phyloP scores from a whole-genome alignment of 192 early-diverging fungal genomes.

The Entomortierella lignicola region DNA sequence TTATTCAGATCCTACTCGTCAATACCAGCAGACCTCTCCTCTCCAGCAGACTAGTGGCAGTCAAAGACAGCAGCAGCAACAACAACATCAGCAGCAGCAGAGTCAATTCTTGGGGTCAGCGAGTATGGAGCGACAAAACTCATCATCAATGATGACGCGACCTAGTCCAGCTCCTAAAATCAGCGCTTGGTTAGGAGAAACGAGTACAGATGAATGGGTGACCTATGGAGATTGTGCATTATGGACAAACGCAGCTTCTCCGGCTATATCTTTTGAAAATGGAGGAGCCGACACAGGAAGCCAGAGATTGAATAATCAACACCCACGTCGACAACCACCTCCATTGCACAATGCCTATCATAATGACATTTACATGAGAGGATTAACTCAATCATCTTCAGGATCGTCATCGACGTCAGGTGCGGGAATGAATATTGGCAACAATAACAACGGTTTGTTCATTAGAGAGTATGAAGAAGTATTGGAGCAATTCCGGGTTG shows the following conservation, averaged over 20 bases:
- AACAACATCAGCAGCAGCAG: background rate
- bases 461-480: slow-evolving; percentile 20
- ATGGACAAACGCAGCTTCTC: slow-evolving; percentile 28
- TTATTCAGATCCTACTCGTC: slow-evolving; percentile 16
- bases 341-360: slow-evolving; percentile 28
- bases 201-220: slow-evolving; percentile 43
- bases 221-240: slow-evolving; percentile 40
- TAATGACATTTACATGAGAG: slow-evolving; percentile 1
- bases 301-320: background rate
- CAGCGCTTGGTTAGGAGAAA: slow-evolving; percentile 52
- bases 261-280: slow-evolving; percentile 26
- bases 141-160: too few species aligned
- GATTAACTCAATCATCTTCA: background rate
- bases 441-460: background rate
- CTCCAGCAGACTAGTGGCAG: background rate
- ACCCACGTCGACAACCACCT: slow-evolving; percentile 8
- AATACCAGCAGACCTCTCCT: background rate
- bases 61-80: slow-evolving; percentile 5
- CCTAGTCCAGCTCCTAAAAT: background rate
- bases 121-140: background rate
- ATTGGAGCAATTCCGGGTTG: slow-evolving; percentile 14
- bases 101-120: background rate
- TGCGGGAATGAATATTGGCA: background rate
- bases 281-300: slow-evolving; percentile 8
- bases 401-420: background rate